Conservation (phyloP, 1,284 basidiomycete species). For the Ustilago tritici region DNA sequence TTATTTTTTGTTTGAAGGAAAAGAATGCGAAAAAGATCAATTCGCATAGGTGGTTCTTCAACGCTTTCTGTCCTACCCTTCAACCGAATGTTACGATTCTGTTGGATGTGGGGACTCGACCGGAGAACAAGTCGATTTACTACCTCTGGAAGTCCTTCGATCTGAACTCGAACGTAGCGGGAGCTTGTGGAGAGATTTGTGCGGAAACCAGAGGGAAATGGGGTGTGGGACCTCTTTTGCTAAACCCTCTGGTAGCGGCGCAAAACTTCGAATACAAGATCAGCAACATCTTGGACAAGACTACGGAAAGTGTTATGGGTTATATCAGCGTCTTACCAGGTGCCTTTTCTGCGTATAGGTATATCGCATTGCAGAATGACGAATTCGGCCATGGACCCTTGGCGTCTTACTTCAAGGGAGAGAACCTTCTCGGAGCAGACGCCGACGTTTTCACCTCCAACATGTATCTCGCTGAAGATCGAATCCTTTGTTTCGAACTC, state of each 20-base stretch:
- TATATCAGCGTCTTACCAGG: conserved; percentile 66
- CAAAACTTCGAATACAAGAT: conserved; percentile 96
- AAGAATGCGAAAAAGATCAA: conserved; percentile 76
- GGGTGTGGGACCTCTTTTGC: conserved; percentile 80
- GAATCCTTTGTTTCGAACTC: conserved; percentile 93
- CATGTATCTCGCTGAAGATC: conserved; percentile 74
- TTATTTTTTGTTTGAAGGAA: conserved; percentile 69
- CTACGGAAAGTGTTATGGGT: conserved; percentile 67
- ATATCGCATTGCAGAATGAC: conserved; percentile 90
- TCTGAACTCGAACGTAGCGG: conserved; percentile 80
- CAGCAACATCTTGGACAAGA: conserved; percentile 68
- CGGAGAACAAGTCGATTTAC: conserved; percentile 95
- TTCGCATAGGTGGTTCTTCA: conserved; percentile 76
- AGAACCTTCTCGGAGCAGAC: conserved; percentile 87
- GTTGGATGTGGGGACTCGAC: conserved; percentile 95
- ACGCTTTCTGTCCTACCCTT: conserved; percentile 67
- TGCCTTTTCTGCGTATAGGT: conserved; percentile 73
- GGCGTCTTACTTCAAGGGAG: conserved; percentile 96
- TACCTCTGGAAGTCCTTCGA: conserved; percentile 97
- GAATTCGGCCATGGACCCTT: conserved; percentile 86
- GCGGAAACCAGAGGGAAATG: conserved; percentile 66
- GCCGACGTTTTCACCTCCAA: conserved; percentile 93
- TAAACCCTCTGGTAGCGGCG: conserved; percentile 84
- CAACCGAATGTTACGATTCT: conserved; percentile 89
- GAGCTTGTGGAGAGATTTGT: conserved; percentile 81